These are phyloP conservation scores for Chamaecrista fasciculata DNA, from an alignment of 306 rosid species.

Conservation along the genomic window DNA sequence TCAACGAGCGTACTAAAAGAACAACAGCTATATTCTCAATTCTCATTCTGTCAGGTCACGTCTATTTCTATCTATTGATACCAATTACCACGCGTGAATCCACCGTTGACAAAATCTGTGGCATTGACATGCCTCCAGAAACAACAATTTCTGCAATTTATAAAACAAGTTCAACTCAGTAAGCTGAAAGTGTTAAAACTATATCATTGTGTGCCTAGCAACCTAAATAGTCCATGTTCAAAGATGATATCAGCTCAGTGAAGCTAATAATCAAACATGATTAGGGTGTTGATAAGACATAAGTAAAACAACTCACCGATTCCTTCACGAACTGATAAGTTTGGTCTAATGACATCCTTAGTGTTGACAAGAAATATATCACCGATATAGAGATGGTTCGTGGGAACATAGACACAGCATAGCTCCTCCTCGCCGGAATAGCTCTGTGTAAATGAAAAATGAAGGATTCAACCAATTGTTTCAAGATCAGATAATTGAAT, in stretches of 20 bases:
- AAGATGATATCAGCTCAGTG: neutral
- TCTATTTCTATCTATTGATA: conserved; percentile 48
- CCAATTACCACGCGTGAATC: conserved; percentile 43
- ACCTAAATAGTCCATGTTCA: neutral
- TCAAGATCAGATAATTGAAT: conserved; percentile 7
- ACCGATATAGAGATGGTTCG: conserved; percentile 94
- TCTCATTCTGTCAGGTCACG: conserved; percentile 55
- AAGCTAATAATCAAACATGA: conserved; percentile 1
- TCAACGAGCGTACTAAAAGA: conserved; percentile 27
- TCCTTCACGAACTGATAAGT: conserved; percentile 96
- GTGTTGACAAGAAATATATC: conserved; percentile 82
- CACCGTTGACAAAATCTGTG: conserved; percentile 73
- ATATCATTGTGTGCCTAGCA: neutral
- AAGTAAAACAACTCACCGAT: conserved; percentile 71
- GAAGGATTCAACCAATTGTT: conserved; percentile 10
- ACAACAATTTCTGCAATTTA: conserved; percentile 80
- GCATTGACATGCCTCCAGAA: conserved; percentile 99
- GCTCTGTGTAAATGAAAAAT: conserved; percentile 46
- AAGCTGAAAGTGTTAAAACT: conserved; percentile 24
- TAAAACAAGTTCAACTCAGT: neutral
- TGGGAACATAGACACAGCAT: conserved; percentile 95
- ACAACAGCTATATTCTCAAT: conserved; percentile 27
- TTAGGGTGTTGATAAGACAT: conserved; percentile 8
- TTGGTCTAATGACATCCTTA: conserved; percentile 86
- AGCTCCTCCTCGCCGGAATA: conserved; percentile 94